Conservation (phyloP, 139 green algal species). For the Chlorella vulgaris region DNA sequence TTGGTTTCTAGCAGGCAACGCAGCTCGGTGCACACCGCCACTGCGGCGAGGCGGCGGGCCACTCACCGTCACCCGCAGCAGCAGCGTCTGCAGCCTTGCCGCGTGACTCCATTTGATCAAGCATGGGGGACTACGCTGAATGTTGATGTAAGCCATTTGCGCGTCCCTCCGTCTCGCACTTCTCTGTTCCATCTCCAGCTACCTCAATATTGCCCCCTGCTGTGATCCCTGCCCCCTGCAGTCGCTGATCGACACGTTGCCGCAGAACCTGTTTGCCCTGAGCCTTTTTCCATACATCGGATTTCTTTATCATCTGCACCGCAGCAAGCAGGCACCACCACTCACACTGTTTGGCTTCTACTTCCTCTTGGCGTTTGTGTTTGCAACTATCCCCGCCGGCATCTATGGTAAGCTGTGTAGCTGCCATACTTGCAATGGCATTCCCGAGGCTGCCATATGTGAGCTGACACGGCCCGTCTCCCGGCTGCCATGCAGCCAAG, state of each 20-base stretch:
- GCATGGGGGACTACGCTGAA: slow-evolving; percentile 28
- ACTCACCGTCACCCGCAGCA: not conserved
- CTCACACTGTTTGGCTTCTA: slow-evolving; percentile 90
- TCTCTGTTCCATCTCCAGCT: too few relatives aligned
- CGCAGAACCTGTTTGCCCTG: slow-evolving; percentile 84
- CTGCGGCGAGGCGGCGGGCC: too few relatives aligned
- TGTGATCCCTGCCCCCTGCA: not conserved
- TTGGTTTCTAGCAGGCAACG: not conserved
- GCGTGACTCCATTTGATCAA: slow-evolving; percentile 29
- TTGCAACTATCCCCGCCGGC: slow-evolving; percentile 90
- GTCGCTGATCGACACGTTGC: slow-evolving; percentile 56
- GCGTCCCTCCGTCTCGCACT: too few relatives aligned
- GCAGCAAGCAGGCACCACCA: slow-evolving; percentile 57
- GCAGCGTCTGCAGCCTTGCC: not conserved
- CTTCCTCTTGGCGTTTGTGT: slow-evolving; percentile 98
- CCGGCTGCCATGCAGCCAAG: slow-evolving; percentile 74
- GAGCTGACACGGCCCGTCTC: not conserved
- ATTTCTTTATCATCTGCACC: slow-evolving; percentile 86
- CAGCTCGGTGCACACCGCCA: too few relatives aligned
- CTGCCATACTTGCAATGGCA: not conserved
- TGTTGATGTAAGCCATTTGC: not conserved
- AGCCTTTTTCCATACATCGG: slow-evolving; percentile 91
- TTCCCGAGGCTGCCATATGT: not conserved
- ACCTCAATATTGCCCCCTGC: not conserved
- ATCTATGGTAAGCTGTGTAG: slow-evolving; percentile 75